Percentiles rank a stretch among this genome's conserved stretches.
phyloP scores from a whole-genome alignment of 106 monocot species.

The Dioscorea dumetorum region DNA sequence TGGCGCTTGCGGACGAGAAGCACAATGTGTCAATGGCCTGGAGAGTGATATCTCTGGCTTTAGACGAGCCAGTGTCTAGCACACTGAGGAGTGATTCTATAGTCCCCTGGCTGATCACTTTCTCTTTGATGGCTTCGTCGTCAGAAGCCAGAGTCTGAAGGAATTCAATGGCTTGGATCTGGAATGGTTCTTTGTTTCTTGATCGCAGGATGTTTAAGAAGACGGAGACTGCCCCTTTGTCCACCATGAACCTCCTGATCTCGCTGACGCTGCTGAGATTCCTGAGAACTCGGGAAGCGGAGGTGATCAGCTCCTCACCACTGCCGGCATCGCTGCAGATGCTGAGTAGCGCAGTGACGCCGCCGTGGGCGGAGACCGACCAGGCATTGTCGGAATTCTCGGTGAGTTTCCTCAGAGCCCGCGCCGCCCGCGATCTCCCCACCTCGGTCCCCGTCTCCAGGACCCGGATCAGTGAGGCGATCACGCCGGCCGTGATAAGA shows the following conservation, averaged over 20 bases:
- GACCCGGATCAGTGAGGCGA: conserved; percentile 29
- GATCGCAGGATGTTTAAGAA: conserved; percentile 22
- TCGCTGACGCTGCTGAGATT: conserved; percentile 40
- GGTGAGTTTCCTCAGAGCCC: conserved; percentile 38
- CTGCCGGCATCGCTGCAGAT: conserved; percentile 11
- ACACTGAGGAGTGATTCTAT: conserved; percentile 26
- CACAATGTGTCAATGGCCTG: conserved; percentile 34
- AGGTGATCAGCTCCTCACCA: conserved; percentile 22
- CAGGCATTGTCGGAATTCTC: conserved; percentile 60
- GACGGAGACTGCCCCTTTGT: conserved; percentile 27
- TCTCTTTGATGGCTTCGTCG: conserved; percentile 20
- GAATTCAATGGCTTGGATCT: conserved; percentile 42
- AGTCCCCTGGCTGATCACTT: conserved; percentile 12
- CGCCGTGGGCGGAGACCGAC: conserved; percentile 62
- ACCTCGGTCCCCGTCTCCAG: conserved; percentile 26
- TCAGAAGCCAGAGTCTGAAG: conserved; percentile 22
- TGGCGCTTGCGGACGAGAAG: conserved; percentile 22
- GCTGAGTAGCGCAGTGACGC: conserved; percentile 39
- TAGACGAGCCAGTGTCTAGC: conserved; percentile 37
- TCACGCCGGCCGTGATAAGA: conserved; percentile 30
- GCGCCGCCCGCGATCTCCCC: conserved; percentile 24
- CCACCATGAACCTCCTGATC: conserved; percentile 54
- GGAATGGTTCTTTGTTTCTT: conserved; percentile 21
- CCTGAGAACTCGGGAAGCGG: conserved; percentile 23
- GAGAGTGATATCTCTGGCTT: conserved; percentile 42